phyloP scores from a whole-genome alignment of 2,329 filamentous ascomycete species.

The Hymenotorrendiella dingleyae region DNA sequence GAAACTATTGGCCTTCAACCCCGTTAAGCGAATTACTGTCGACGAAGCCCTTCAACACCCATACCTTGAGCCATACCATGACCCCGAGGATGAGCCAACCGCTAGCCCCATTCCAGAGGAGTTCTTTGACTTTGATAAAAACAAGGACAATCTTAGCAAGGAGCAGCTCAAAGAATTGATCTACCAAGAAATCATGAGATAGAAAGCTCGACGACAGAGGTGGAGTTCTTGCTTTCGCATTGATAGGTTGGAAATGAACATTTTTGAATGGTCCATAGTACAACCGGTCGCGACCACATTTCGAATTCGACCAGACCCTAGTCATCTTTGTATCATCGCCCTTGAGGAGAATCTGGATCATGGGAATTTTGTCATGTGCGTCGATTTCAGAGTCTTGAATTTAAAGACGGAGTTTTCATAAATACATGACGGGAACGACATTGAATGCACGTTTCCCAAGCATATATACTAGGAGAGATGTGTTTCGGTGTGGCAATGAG shows the following conservation, averaged over 20 bases:
- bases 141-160: conserved; percentile 98
- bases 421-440: no score
- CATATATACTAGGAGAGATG: neutral
- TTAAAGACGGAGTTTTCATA: conserved; percentile 5
- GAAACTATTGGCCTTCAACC: conserved; percentile 95
- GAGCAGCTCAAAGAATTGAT: conserved; percentile 97
- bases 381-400: neutral
- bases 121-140: conserved; percentile 99
- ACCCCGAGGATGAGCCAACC: conserved; percentile 96
- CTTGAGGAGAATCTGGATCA: neutral
- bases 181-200: conserved; percentile 82
- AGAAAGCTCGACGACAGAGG: conserved; percentile 6
- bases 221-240: neutral
- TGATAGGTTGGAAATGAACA: neutral
- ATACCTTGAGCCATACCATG: conserved; percentile 97
- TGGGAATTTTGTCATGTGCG: neutral
- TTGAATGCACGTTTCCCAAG: neutral
- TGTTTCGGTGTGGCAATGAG: neutral
- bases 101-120: conserved; percentile 95
- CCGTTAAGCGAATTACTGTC: conserved; percentile 95
- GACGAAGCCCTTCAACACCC: conserved; percentile 96
- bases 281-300: neutral
- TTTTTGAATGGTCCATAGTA: conserved; percentile 3
- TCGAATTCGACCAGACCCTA: neutral
- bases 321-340: neutral